These are phyloP conservation scores for Choricystis sp. DNA, from an alignment of 139 green algal genomes.

Conservation along the genomic window DNA sequence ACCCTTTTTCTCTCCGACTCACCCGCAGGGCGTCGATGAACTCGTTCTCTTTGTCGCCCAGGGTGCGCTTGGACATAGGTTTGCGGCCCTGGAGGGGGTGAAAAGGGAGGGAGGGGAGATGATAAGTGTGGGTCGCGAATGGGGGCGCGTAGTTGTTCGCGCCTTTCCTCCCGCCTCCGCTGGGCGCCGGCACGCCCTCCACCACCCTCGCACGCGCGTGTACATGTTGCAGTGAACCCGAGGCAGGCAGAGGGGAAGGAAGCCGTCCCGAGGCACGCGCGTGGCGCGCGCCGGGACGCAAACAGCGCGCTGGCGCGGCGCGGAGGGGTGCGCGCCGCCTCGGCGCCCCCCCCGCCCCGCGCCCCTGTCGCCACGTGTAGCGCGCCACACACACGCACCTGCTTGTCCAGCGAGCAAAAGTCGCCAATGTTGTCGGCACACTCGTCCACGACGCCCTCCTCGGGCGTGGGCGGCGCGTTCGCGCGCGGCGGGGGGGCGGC, in stretches of 20 bases:
- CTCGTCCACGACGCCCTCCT: neutral
- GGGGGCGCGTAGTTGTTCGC: too few species aligned
- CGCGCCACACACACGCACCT: neutral
- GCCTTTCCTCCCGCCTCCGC: too few species aligned
- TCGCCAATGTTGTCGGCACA: neutral
- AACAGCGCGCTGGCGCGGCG: neutral
- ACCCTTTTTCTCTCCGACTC: conserved; percentile 3
- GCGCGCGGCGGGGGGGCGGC: too few species aligned
- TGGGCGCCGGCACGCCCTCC: too few species aligned
- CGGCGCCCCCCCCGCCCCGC: too few species aligned
- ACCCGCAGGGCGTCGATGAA: conserved; percentile 61
- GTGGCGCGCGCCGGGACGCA: neutral
- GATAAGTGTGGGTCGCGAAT: too few species aligned
- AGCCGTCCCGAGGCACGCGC: neutral
- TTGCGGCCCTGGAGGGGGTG: conserved; percentile 6
- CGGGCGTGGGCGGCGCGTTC: neutral
- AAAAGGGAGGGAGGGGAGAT: neutral
- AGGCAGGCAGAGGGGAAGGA: neutral
- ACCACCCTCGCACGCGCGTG: too few species aligned
- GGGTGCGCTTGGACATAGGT: conserved; percentile 16
- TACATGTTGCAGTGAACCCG: too few species aligned
- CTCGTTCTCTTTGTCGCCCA: conserved; percentile 72
- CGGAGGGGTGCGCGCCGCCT: neutral
- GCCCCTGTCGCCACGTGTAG: too few species aligned
- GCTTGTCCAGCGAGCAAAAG: neutral